phyloP scores from a whole-genome alignment of 2,329 filamentous ascomycete genomes.

The Colletotrichum spaethianum region DNA sequence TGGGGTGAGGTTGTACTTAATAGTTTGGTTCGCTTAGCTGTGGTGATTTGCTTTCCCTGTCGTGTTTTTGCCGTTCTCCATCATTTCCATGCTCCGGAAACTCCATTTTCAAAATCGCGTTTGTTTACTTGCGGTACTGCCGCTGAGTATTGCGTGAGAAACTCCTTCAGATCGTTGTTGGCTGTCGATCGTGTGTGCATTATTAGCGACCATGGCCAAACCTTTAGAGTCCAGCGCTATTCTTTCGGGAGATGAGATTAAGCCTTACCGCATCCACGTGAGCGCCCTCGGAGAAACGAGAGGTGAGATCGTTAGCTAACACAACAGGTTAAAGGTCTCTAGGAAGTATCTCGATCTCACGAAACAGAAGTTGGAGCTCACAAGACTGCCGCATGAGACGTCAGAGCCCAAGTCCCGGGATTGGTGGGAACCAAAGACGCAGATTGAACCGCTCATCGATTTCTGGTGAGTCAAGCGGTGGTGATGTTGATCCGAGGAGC shows the following conservation, averaged over 20 bases:
- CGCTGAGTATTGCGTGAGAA: background rate
- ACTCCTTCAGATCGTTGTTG: background rate
- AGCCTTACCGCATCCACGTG: conserved; percentile 71
- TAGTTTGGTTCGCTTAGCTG: conserved; percentile 18
- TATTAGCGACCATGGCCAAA: conserved; percentile 20
- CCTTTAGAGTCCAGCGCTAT: conserved; percentile 14
- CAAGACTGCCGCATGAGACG: conserved; percentile 73
- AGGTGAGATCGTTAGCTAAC: conserved; percentile 46
- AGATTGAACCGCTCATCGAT: conserved; percentile 76
- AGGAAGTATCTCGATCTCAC: conserved; percentile 78
- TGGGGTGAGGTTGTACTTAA: conserved; percentile 16
- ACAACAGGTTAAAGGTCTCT: conserved; percentile 66
- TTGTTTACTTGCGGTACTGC: background rate
- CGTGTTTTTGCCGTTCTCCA: background rate
- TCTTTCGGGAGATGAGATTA: conserved; percentile 60
- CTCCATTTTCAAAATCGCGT: background rate
- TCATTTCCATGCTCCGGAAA: background rate
- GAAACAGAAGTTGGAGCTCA: conserved; percentile 76
- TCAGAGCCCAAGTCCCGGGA: conserved; percentile 61
- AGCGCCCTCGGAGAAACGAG: conserved; percentile 47
- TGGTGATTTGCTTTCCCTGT: background rate
- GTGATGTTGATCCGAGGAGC: background rate
- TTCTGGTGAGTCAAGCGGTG: conserved; percentile 65
- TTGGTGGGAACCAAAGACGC: conserved; percentile 73
- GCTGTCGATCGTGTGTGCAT: background rate